phyloP scores from a whole-genome alignment of 768 basidiomycete genomes.

The Tremella fuciformis region DNA sequence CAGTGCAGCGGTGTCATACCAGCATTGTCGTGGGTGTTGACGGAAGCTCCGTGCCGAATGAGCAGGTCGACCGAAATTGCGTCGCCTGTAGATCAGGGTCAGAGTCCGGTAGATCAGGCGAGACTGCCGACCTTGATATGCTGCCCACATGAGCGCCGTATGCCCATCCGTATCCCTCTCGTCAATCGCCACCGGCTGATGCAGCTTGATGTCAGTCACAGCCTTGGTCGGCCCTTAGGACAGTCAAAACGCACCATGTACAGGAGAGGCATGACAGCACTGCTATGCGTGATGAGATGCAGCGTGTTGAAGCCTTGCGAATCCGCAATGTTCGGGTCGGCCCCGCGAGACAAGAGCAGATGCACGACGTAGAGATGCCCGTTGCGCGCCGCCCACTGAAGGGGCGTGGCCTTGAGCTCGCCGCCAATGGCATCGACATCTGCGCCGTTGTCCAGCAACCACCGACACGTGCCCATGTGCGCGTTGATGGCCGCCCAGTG shows the following conservation, averaged over 20 bases:
- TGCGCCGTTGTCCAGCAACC: constrained; percentile 84
- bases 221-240: not conserved
- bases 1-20: constrained; percentile 91
- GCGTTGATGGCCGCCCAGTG: constrained; percentile 99
- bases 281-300: constrained; percentile 92
- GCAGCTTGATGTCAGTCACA: constrained; percentile 63
- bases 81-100: constrained; percentile 58
- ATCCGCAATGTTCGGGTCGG: constrained; percentile 87
- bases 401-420: constrained; percentile 86
- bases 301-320: constrained; percentile 94
- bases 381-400: constrained; percentile 96
- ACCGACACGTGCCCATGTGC: constrained; percentile 80
- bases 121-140: constrained; percentile 68
- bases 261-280: constrained; percentile 87
- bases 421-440: constrained; percentile 93
- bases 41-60: constrained; percentile 79
- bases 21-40: constrained; percentile 69
- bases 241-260: constrained; percentile 48
- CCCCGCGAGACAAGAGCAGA: constrained; percentile 79
- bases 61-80: constrained; percentile 89
- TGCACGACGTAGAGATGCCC: constrained; percentile 96
- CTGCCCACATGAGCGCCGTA: constrained; percentile 96
- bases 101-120: not conserved
- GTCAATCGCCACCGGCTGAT: constrained; percentile 90
- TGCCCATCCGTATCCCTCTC: constrained; percentile 87